Evolutionary conservation across 495 filamentous ascomycete species (phyloP).

Genomic region (Xanthoparmelia taractica): DNA sequence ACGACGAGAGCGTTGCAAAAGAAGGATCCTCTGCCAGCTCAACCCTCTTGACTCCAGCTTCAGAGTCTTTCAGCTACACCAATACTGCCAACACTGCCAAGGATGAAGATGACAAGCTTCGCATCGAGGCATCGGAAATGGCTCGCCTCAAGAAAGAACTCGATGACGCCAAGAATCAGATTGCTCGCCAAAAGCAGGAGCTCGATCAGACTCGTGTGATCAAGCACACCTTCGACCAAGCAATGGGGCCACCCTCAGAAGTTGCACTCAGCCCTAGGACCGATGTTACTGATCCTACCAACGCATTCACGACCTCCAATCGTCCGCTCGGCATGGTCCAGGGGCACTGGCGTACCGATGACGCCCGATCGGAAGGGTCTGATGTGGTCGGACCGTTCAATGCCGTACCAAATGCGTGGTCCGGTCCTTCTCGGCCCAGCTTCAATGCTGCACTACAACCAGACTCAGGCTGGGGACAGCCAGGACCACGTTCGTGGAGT

Average conservation of each 20-base stretch:
- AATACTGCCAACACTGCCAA: constrained; percentile 14
- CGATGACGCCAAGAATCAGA: constrained; percentile 66
- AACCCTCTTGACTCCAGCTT: constrained; percentile 50
- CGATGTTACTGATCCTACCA: constrained; percentile 46
- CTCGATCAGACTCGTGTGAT: constrained; percentile 68
- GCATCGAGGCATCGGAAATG: constrained; percentile 41
- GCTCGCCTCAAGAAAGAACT: constrained; percentile 63
- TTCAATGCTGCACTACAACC: constrained; percentile 27
- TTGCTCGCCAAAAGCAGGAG: constrained; percentile 77
- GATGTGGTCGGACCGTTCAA: constrained; percentile 32
- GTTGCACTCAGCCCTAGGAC: constrained; percentile 41
- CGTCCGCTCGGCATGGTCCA: constrained; percentile 11
- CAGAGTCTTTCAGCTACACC: constrained; percentile 35
- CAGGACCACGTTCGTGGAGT: constrained; percentile 21
- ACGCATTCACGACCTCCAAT: not conserved
- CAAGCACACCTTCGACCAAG: constrained; percentile 67
- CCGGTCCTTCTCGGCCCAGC: constrained; percentile 30
- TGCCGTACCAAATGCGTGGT: constrained; percentile 54
- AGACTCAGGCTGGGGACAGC: constrained; percentile 25
- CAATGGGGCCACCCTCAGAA: constrained; percentile 56
- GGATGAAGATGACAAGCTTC: constrained; percentile 20
- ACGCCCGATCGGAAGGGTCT: constrained; percentile 54
- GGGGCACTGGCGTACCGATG: constrained; percentile 38
- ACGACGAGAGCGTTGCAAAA: constrained; percentile 31
- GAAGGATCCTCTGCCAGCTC: constrained; percentile 44